Evolutionary conservation across 2,329 filamentous ascomycete species (phyloP).

Genomic region (Diaporthe citri): DNA sequence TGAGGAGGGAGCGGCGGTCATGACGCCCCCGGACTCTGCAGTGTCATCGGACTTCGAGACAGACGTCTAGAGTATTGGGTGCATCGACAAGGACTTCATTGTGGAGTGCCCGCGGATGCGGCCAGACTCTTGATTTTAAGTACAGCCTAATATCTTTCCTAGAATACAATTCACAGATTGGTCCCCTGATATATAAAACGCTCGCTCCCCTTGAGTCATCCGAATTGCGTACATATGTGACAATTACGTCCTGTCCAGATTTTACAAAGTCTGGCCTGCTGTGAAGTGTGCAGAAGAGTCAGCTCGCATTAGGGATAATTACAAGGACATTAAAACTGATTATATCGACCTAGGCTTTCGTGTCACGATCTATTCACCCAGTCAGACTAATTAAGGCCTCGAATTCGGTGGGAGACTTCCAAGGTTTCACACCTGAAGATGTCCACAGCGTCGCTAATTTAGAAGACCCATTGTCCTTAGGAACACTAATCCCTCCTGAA

Average conservation of each 20-base stretch:
- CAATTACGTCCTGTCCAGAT: not conserved
- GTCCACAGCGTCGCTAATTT: not conserved
- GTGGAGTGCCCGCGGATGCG: not conserved
- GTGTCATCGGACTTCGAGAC: not conserved
- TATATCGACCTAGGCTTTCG: not conserved
- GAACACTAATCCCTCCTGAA: not conserved
- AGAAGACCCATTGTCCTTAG: not conserved
- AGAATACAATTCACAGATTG: too few relatives aligned
- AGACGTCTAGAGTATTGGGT: not conserved
- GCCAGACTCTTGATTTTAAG: too few relatives aligned
- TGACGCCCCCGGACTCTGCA: not conserved
- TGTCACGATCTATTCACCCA: not conserved
- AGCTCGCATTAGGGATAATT: not conserved
- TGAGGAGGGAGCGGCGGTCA: not conserved
- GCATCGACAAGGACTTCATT: not conserved
- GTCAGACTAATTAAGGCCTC: not conserved
- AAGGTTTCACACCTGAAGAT: not conserved
- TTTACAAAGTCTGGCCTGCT: not conserved
- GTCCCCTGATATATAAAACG: not conserved
- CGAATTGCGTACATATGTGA: not conserved
- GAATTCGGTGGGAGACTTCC: not conserved
- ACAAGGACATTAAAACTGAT: not conserved
- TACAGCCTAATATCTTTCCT: not conserved
- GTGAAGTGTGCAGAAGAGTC: not conserved
- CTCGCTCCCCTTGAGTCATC: fast-evolving